A percentile compares a stretch with the other conserved stretches of the same genome.
phyloP scores from a whole-genome alignment of 2,329 filamentous ascomycete species.

The Colletotrichum sublineola region DNA sequence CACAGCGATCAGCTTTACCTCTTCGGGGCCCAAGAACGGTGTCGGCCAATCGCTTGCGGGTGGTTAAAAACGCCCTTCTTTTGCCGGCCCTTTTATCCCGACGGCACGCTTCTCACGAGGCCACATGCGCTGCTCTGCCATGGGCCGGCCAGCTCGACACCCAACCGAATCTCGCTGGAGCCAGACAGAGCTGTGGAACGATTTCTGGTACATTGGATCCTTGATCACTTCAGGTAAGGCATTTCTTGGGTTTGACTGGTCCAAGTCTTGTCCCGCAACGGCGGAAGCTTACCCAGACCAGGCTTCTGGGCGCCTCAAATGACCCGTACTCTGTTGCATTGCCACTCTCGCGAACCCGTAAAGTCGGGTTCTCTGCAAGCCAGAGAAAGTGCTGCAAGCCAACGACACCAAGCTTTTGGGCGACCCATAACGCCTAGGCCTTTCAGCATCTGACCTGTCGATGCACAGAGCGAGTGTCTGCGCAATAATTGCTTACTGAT shows the following conservation, averaged over 20 bases:
- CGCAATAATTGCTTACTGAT: no score
- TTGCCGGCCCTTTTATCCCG: constrained; percentile 46
- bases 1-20: constrained; percentile 20
- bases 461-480: background rate
- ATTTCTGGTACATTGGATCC: constrained; percentile 29
- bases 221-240: background rate
- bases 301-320: background rate
- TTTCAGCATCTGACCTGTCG: background rate
- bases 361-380: background rate
- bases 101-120: constrained; percentile 44
- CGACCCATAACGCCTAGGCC: background rate
- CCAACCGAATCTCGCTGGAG: constrained; percentile 22
- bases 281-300: constrained; percentile 33
- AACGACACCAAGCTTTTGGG: background rate
- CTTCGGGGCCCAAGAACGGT: background rate
- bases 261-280: constrained; percentile 8
- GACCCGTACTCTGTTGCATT: background rate
- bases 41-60: constrained; percentile 39
- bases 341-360: background rate
- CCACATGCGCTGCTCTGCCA: constrained; percentile 27
- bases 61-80: constrained; percentile 47
- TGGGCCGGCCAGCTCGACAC: constrained; percentile 17
- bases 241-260: background rate
- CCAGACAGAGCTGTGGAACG: constrained; percentile 25
- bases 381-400: background rate